Conservation (phyloP, 169 alveolate genomes). For the Babesia divergens region DNA sequence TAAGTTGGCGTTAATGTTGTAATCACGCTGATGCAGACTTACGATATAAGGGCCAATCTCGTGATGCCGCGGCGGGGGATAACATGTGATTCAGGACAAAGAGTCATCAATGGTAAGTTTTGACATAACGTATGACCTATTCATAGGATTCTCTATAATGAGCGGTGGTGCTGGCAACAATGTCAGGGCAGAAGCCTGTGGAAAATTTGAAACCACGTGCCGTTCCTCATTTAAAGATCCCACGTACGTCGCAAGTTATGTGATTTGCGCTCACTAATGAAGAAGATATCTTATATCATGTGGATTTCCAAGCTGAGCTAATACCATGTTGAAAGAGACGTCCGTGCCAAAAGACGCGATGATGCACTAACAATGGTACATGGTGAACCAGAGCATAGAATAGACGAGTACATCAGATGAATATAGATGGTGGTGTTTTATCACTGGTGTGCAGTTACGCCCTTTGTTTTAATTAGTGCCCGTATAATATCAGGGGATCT, state of each 20-base stretch:
- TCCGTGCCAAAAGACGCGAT: conserved; percentile 6
- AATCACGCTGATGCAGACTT: background rate
- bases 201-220: background rate
- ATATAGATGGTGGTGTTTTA: background rate
- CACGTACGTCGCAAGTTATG: background rate
- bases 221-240: background rate
- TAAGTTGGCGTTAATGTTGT: background rate
- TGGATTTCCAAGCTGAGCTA: too few species aligned
- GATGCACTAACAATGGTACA: background rate
- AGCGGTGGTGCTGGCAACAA: background rate
- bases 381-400: background rate
- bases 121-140: background rate
- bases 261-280: conserved; percentile 5
- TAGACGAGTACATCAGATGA: background rate
- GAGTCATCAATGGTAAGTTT: conserved; percentile 10
- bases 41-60: background rate
- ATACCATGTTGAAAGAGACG: too few species aligned
- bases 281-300: too few species aligned
- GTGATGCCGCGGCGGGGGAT: background rate
- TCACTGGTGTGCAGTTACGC: background rate
- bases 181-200: conserved; percentile 13
- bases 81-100: background rate
- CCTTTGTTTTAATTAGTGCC: background rate
- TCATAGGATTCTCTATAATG: conserved; percentile 6
- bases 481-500: too few species aligned